A percentile compares a stretch with the other conserved stretches of the same genome.
phyloP scores from a whole-genome alignment of 225 moss, liverwort and hornwort genomes.

The Asterella californica region DNA sequence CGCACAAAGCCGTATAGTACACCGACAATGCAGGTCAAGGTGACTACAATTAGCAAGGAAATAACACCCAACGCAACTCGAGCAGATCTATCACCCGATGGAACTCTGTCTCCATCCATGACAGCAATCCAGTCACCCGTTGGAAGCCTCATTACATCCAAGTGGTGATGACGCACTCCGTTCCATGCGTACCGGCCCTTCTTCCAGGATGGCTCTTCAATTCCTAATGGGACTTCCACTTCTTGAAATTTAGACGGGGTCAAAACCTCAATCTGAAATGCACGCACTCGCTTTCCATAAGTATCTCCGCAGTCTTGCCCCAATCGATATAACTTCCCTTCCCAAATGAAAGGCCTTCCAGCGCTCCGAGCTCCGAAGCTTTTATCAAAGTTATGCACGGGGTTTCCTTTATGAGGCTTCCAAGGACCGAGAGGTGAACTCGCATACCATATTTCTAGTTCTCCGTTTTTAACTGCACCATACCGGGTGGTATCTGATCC shows the following conservation, averaged over 20 bases:
- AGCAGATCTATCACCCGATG: slow-evolving; percentile 62
- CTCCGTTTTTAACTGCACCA: slow-evolving; percentile 70
- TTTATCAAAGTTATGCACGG: slow-evolving; percentile 57
- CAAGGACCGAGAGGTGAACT: slow-evolving; percentile 65
- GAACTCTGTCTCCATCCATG: slow-evolving; percentile 87
- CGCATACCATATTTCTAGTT: slow-evolving; percentile 87
- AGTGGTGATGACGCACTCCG: slow-evolving; percentile 78
- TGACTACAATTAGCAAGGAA: slow-evolving; percentile 45
- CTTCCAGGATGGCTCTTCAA: slow-evolving; percentile 53
- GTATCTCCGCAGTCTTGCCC: slow-evolving; percentile 91
- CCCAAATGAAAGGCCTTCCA: slow-evolving; percentile 64
- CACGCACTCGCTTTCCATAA: slow-evolving; percentile 74
- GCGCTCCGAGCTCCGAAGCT: slow-evolving; percentile 73
- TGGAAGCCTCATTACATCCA: slow-evolving; percentile 70
- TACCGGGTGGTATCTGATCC: slow-evolving; percentile 61
- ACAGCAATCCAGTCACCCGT: slow-evolving; percentile 90
- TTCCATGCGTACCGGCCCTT: slow-evolving; percentile 91
- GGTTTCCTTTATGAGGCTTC: slow-evolving; percentile 69
- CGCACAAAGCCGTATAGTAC: slow-evolving; percentile 62
- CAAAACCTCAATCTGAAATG: slow-evolving; percentile 59
- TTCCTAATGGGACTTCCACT: slow-evolving; percentile 66
- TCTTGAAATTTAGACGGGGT: slow-evolving; percentile 52
- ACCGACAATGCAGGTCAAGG: slow-evolving; percentile 51
- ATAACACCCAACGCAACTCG: slow-evolving; percentile 47
- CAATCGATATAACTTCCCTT: slow-evolving; percentile 68